Percentiles rank a stretch among this genome's conserved stretches.
These are phyloP conservation scores for Hyaloraphidium curvatum DNA, from an alignment of 192 early-diverging fungal genomes.

Conservation along the genomic window DNA sequence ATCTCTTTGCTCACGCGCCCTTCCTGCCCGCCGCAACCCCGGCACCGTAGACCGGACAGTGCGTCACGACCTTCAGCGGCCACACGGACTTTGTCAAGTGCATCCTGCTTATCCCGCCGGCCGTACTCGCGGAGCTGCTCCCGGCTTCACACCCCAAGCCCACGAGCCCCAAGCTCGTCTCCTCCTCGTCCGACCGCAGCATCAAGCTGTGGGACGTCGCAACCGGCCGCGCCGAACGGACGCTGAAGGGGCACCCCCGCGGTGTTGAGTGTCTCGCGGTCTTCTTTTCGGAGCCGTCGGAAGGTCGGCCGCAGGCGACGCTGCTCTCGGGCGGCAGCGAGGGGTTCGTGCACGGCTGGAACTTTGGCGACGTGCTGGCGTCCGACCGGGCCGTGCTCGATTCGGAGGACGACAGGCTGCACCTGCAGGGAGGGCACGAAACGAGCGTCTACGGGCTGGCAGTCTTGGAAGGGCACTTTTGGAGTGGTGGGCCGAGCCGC, in stretches of 20 bases:
- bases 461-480: conserved; percentile 44
- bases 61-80: conserved; percentile 40
- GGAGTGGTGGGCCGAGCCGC: conserved; percentile 37
- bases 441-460: conserved; percentile 56
- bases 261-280: conserved; percentile 32
- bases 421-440: conserved; percentile 47
- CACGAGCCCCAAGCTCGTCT: no score
- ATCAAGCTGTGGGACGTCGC: conserved; percentile 56
- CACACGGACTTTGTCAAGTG: conserved; percentile 89
- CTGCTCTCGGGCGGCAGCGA: no score
- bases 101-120: conserved; percentile 22
- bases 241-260: conserved; percentile 26
- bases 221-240: conserved; percentile 25
- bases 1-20: no score
- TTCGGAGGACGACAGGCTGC: no score
- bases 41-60: conserved; percentile 39
- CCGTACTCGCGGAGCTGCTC: no score
- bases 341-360: no score
- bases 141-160: no score
- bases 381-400: no score
- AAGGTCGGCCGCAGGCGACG: no score
- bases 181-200: conserved; percentile 65
- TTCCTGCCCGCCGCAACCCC: no score
- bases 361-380: no score
- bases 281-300: no score